Base-by-base conservation (phyloP, 148 eudicot species). In the Gaultheria prostrata region DNA sequence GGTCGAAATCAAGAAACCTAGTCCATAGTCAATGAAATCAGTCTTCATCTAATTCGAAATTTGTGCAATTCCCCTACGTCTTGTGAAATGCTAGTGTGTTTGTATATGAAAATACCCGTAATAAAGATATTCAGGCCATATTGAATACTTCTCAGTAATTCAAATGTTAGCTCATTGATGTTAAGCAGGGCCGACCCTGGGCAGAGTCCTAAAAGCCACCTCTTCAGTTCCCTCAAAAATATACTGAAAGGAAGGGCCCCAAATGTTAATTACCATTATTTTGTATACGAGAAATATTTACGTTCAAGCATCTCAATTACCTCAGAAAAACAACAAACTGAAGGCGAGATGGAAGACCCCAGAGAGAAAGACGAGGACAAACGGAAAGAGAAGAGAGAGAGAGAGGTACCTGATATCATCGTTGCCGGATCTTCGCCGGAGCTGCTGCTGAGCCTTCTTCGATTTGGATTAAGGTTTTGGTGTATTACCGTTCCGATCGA, bases 11-110 rank as follows among this genome's bases (percentile, higher is more conserved):
- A 67, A 67, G n/a, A 45, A 8, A 20, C 15, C 63, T 77, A 77
- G 57, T 51, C 63, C 21, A 50, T 39, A 77, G 59, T 51, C 80
- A 30, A 77, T 30, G 21, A 26, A 76, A 76, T 76, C 35, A n/a
- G 18, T 35, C 6, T 76, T 67, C 39, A 28, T 30, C 72, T 28
- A 67, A 28, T 67, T 28, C 18, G 14, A 28, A 2, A 12, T 67
- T 67, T 11, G 79, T 26, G 30, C 7, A 76, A 5, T 48, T 24
- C 33, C 17, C 20, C 54, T 77, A 48, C 20, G 56, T n/a, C 17
- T 43, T 33, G 2, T 24, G 56, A 76, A 46, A 76, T 48, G 21
- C 80, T 77, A 51, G 2, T 6, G 79, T 20, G 33, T 13, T 21
- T 77, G 24, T 13, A 8, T 2, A 2, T 3, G 1, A 26, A 18